phyloP scores from a whole-genome alignment of 371 early-diverging fungal genomes.

The Apophysomyces sp. region DNA sequence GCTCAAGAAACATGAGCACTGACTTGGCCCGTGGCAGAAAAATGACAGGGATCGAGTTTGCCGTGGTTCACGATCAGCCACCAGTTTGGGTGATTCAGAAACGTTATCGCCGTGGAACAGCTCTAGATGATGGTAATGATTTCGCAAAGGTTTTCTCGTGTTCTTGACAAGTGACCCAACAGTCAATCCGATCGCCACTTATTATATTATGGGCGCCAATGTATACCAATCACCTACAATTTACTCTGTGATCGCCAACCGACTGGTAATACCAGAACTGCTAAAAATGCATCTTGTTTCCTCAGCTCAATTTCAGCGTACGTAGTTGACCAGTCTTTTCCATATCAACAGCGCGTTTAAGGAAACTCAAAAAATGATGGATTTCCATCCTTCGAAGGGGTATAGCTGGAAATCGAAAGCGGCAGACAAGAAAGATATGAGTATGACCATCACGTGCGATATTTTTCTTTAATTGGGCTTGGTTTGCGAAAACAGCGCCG shows the following conservation, averaged over 20 bases:
- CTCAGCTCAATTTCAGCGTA: not conserved
- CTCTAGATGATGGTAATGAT: conserved; percentile 51
- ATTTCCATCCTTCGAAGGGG: conserved; percentile 74
- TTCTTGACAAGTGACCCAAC: not conserved
- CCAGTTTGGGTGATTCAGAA: conserved; percentile 90
- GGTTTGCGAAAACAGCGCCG: conserved; percentile 3
- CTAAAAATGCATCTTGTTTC: not conserved
- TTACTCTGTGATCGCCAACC: conserved; percentile 76
- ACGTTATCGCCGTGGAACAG: conserved; percentile 65
- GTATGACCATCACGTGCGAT: too few relatives aligned
- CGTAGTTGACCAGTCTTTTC: conserved; percentile 66
- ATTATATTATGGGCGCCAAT: conserved; percentile 88
- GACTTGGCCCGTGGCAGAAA: conserved; percentile 40
- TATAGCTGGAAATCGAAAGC: conserved; percentile 68
- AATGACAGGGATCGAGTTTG: conserved; percentile 91
- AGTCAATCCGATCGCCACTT: conserved; percentile 73
- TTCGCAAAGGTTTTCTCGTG: not conserved
- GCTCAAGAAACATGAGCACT: not conserved
- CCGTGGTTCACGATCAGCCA: conserved; percentile 70
- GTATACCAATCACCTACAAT: conserved; percentile 93
- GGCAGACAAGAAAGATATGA: not conserved
- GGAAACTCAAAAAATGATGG: conserved; percentile 59
- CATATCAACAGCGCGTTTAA: conserved; percentile 73
- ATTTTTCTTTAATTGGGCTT: not conserved
- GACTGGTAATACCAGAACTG: conserved; percentile 58